Evolutionary conservation across 805 yeast species (phyloP).

Genomic region (Torulaspora gathmanii): DNA sequence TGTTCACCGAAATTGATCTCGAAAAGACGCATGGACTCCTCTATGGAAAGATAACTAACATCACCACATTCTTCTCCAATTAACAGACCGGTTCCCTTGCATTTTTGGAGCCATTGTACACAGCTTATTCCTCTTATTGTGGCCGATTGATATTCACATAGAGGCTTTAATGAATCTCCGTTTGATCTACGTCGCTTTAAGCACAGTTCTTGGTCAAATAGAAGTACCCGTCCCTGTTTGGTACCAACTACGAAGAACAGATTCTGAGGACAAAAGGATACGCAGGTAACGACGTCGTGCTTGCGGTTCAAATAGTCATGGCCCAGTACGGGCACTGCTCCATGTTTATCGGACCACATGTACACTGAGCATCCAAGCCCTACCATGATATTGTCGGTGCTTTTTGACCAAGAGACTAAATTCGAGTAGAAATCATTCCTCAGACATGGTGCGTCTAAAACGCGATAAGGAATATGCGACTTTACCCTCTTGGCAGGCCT

Average conservation of each 20-base stretch:
- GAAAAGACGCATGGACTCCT: neutral
- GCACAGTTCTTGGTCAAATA: slow-evolving; percentile 40
- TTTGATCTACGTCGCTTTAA: slow-evolving; percentile 9
- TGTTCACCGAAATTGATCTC: neutral
- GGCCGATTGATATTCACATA: slow-evolving; percentile 23
- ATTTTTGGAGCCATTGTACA: slow-evolving; percentile 49
- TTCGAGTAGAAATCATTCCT: slow-evolving; percentile 76
- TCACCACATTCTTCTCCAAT: slow-evolving; percentile 67
- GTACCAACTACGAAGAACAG: slow-evolving; percentile 53
- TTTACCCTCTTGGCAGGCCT: slow-evolving; percentile 31
- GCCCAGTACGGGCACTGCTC: slow-evolving; percentile 42
- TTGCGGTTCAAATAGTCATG: slow-evolving; percentile 33
- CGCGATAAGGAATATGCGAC: slow-evolving; percentile 45
- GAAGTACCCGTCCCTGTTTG: slow-evolving; percentile 47
- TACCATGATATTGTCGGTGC: slow-evolving; percentile 51
- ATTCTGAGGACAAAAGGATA: slow-evolving; percentile 48
- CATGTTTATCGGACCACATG: slow-evolving; percentile 54
- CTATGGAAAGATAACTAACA: slow-evolving; percentile 42
- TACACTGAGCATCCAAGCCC: slow-evolving; percentile 59
- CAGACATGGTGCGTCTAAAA: slow-evolving; percentile 64
- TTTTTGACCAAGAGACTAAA: slow-evolving; percentile 64
- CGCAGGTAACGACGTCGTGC: slow-evolving; percentile 48
- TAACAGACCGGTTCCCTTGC: slow-evolving; percentile 36
- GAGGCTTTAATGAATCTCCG: slow-evolving; percentile 12
- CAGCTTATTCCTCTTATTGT: slow-evolving; percentile 48